Conservation (phyloP, 768 basidiomycete genomes). For the Leccinum subgranulosum region DNA sequence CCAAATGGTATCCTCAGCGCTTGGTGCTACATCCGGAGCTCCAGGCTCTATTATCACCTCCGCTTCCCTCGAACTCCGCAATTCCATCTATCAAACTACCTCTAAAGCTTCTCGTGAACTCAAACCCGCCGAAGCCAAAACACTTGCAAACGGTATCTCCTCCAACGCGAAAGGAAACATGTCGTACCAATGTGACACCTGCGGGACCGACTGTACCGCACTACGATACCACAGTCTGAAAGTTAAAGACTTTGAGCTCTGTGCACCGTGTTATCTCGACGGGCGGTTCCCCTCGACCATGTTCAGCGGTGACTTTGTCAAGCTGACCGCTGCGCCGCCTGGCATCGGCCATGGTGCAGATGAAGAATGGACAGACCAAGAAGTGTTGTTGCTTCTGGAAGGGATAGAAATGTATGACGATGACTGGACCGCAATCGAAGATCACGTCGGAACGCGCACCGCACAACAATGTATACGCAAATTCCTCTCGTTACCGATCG, state of each 20-base stretch:
- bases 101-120: conserved; percentile 78
- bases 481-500: conserved; percentile 95
- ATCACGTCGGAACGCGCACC: conserved; percentile 88
- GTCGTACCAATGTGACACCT: conserved; percentile 85
- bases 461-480: conserved; percentile 95
- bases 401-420: conserved; percentile 98
- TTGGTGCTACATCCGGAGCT: conserved; percentile 18
- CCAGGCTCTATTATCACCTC: conserved; percentile 31
- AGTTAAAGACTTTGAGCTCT: conserved; percentile 87
- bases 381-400: conserved; percentile 85
- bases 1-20: conserved; percentile 20
- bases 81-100: conserved; percentile 85
- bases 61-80: conserved; percentile 84
- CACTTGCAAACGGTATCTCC: conserved; percentile 51
- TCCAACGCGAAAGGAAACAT: conserved; percentile 47
- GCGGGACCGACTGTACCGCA: conserved; percentile 88
- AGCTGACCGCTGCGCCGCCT: conserved; percentile 49
- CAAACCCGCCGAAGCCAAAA: conserved; percentile 61
- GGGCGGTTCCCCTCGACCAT: conserved; percentile 95
- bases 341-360: conserved; percentile 38
- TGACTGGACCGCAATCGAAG: conserved; percentile 90
- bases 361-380: conserved; percentile 89
- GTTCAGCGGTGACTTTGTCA: conserved; percentile 97
- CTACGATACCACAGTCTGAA: conserved; percentile 92
- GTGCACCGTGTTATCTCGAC: conserved; percentile 89